phyloP scores from a whole-genome alignment of 163 green algal genomes.

The Trebouxia gelatinosa region DNA sequence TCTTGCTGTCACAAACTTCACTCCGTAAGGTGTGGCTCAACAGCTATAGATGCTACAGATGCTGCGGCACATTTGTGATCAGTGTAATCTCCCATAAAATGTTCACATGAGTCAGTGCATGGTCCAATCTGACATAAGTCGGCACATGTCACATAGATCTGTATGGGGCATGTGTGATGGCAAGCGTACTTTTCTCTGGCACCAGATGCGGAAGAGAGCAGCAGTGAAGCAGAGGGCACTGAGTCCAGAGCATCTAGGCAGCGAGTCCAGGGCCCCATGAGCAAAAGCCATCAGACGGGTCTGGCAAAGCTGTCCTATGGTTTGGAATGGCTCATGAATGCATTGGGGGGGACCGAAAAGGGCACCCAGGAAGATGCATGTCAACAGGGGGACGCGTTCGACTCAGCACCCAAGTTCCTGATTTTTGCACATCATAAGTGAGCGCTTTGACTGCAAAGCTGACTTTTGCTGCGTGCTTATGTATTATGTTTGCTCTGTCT shows the following conservation, averaged over 20 bases:
- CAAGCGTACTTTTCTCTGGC: too few relatives aligned
- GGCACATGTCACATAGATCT: too few relatives aligned
- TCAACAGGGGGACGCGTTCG: not conserved
- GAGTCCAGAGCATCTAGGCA: not conserved
- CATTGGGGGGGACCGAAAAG: slow-evolving; percentile 41
- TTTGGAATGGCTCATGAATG: slow-evolving; percentile 79
- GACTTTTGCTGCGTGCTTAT: not conserved
- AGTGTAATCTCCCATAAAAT: too few relatives aligned
- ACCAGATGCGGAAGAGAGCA: slow-evolving; percentile 27
- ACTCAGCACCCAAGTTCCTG: slow-evolving; percentile 76
- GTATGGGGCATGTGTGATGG: too few relatives aligned
- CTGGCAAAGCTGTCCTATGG: slow-evolving; percentile 81
- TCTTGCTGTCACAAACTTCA: too few relatives aligned
- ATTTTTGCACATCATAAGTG: slow-evolving; percentile 95
- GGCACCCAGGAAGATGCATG: not conserved
- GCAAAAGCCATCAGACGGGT: slow-evolving; percentile 57
- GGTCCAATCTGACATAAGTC: too few relatives aligned
- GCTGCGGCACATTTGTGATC: too few relatives aligned
- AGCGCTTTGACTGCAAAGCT: not conserved
- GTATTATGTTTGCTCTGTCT: too few relatives aligned
- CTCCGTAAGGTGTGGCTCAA: too few relatives aligned
- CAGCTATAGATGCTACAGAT: too few relatives aligned
- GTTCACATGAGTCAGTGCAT: too few relatives aligned
- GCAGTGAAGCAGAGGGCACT: not conserved
- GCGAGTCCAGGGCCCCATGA: slow-evolving; percentile 37